A percentile compares a stretch with the other conserved stretches of the same genome.
Evolutionary conservation across 1,284 basidiomycete species (phyloP).

Genomic region (Sutorius eximius): DNA sequence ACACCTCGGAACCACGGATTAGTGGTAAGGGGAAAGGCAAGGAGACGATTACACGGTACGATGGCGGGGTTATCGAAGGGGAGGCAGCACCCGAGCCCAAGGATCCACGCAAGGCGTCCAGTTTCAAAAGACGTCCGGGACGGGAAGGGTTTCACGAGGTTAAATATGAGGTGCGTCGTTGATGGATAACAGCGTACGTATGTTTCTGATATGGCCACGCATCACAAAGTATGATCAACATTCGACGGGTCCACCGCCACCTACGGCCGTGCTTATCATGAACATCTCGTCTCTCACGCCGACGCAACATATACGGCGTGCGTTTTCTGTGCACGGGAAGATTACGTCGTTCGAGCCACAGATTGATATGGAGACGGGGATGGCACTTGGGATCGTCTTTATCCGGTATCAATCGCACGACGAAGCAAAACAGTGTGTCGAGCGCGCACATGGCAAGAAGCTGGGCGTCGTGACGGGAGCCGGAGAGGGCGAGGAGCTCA

Average conservation of each 20-base stretch:
- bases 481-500: conserved; percentile 48
- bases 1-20: conserved; percentile 44
- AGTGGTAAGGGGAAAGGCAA: conserved; percentile 64
- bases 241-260: conserved; percentile 75
- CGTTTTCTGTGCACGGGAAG: conserved; percentile 69
- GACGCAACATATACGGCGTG: conserved; percentile 62
- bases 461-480: conserved; percentile 37
- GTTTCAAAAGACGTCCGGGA: conserved; percentile 40
- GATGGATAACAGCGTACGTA: background rate
- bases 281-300: conserved; percentile 75
- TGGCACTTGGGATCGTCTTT: conserved; percentile 80
- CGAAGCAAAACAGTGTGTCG: conserved; percentile 63
- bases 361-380: conserved; percentile 78
- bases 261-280: conserved; percentile 73
- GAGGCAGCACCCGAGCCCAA: conserved; percentile 44
- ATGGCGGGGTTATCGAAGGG: conserved; percentile 55
- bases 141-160: conserved; percentile 49
- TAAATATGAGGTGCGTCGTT: conserved; percentile 61
- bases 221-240: conserved; percentile 69
- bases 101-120: conserved; percentile 57
- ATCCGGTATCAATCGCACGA: conserved; percentile 66
- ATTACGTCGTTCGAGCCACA: conserved; percentile 78
- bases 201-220: conserved; percentile 16
- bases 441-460: conserved; percentile 58
- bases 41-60: conserved; percentile 55